These are phyloP conservation scores for Leishmania turanica DNA, from an alignment of 208 protist genomes.

Conservation along the genomic window DNA sequence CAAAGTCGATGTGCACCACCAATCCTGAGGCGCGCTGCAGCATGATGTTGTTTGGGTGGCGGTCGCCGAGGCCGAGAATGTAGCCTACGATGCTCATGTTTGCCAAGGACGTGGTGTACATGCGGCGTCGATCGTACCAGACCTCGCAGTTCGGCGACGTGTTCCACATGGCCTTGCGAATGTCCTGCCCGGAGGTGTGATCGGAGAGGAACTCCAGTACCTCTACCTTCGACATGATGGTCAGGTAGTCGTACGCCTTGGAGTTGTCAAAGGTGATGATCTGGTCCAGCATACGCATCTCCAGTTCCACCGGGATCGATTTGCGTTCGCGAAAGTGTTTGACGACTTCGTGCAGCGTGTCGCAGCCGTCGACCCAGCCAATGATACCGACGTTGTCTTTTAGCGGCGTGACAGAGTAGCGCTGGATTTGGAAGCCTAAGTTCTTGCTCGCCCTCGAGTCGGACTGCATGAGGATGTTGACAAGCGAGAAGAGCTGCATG, in stretches of 20 bases:
- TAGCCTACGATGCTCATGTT: slow-evolving; percentile 99
- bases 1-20: slow-evolving; percentile 99
- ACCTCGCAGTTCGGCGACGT: slow-evolving; percentile 95
- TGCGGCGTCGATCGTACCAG: slow-evolving; percentile 98
- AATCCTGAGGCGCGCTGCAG: slow-evolving; percentile 96
- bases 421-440: slow-evolving; percentile 85
- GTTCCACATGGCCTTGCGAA: slow-evolving; percentile 97
- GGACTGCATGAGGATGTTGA: slow-evolving; percentile 98
- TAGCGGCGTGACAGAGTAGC: slow-evolving; percentile 98
- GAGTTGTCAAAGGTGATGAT: slow-evolving; percentile 80
- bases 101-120: slow-evolving; percentile 98
- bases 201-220: slow-evolving; percentile 96
- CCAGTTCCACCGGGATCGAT: slow-evolving; percentile 66
- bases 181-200: slow-evolving; percentile 96
- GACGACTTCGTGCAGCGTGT: slow-evolving; percentile 94
- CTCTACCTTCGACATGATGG: slow-evolving; percentile 89
- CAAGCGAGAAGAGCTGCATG: slow-evolving; percentile 99
- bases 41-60: slow-evolving; percentile 99
- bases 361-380: slow-evolving; percentile 98
- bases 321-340: slow-evolving; percentile 66
- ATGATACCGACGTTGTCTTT: slow-evolving; percentile 98
- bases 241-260: slow-evolving; percentile 86
- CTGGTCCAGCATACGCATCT: slow-evolving; percentile 86
- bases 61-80: slow-evolving; percentile 98
- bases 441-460: slow-evolving; percentile 87